Evolutionary conservation across 23 red algal species (phyloP).

Genomic region (Gracilaria vermiculophylla): DNA sequence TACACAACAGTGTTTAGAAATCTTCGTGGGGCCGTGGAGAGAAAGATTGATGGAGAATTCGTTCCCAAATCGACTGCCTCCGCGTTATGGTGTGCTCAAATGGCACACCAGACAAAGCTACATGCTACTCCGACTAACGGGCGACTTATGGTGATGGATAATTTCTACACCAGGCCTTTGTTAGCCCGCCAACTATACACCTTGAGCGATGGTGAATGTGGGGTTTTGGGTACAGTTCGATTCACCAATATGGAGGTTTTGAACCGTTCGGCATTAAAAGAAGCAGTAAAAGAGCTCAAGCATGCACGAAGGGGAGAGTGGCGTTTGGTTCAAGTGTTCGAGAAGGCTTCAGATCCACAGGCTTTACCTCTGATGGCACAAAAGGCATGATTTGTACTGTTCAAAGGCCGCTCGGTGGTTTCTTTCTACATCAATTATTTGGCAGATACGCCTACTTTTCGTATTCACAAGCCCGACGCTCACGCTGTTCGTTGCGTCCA

Average conservation of each 20-base stretch:
- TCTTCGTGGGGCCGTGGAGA: background rate
- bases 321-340: background rate
- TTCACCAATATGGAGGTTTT: no score
- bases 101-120: conserved; percentile 16
- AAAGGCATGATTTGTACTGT: background rate
- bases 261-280: background rate
- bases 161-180: background rate
- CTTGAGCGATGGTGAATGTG: background rate
- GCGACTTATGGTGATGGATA: conserved; percentile 4
- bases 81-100: background rate
- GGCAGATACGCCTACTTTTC: background rate
- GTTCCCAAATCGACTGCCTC: background rate
- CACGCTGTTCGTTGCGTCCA: background rate
- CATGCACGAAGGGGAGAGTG: background rate
- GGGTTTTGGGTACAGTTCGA: background rate
- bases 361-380: background rate
- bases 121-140: background rate
- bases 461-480: background rate
- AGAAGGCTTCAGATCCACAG: background rate
- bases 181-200: background rate
- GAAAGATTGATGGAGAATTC: background rate
- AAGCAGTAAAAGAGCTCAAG: background rate
- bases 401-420: background rate
- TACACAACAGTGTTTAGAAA: background rate
- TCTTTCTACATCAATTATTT: background rate